Percentiles rank a stretch among this genome's conserved stretches.
Conservation (phyloP, 1,139 yeast genomes). For the Candida tetrigidarum region DNA sequence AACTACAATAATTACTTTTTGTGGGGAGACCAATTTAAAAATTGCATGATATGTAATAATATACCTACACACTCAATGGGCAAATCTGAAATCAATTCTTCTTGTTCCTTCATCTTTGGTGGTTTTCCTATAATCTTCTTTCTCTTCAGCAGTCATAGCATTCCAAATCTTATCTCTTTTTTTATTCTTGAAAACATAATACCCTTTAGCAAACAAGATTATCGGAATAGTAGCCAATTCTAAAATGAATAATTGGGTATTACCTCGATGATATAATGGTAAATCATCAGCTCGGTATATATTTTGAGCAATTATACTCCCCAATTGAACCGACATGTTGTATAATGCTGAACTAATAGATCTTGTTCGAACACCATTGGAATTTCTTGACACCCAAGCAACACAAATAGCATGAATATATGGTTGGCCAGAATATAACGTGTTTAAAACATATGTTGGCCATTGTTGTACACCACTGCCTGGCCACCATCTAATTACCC, state of each 20-base stretch:
- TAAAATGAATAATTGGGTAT: conserved; percentile 28
- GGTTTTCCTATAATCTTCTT: conserved; percentile 43
- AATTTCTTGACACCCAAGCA: conserved; percentile 63
- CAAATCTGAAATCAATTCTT: conserved; percentile 55
- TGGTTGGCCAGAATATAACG: conserved; percentile 52
- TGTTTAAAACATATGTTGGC: conserved; percentile 56
- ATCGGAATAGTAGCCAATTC: conserved; percentile 23
- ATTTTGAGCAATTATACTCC: conserved; percentile 53
- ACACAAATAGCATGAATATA: conserved; percentile 59
- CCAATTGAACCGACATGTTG: conserved; percentile 64
- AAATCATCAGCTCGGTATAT: conserved; percentile 60
- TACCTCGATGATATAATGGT: conserved; percentile 63
- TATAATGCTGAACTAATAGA: conserved; percentile 60
- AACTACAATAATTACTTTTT: too few species aligned
- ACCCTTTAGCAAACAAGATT: conserved; percentile 31
- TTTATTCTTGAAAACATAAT: conserved; percentile 52
- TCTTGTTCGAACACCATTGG: conserved; percentile 61
- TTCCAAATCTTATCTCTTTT: conserved; percentile 51
- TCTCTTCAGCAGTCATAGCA: conserved; percentile 50
- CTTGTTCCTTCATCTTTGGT: conserved; percentile 58
- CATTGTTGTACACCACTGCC: conserved; percentile 51
- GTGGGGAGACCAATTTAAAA: too few species aligned
- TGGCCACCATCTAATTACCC: conserved; percentile 53
- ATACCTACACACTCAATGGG: conserved; percentile 16
- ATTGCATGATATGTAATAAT: too few species aligned